phyloP scores from a whole-genome alignment of 345 rosid species.

The Sisymbrium altissimum region DNA sequence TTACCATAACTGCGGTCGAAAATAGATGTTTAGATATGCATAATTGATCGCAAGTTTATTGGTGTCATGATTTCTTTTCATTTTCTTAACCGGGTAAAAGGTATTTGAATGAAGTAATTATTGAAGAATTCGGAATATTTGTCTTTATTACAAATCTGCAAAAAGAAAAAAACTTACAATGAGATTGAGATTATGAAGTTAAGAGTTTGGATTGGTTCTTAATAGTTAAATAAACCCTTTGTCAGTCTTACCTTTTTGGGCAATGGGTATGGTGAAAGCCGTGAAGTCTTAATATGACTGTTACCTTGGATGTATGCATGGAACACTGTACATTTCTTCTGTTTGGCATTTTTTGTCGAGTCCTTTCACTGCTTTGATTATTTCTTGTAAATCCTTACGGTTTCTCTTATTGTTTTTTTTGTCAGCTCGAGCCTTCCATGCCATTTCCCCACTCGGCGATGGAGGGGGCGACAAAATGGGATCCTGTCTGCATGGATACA shows the following conservation, averaged over 20 bases:
- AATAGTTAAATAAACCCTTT: slow-evolving; percentile 5
- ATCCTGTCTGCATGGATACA: slow-evolving; percentile 58
- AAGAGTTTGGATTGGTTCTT: slow-evolving; percentile 21
- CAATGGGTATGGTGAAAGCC: neutral
- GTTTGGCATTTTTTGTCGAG: neutral
- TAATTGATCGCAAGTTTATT: neutral
- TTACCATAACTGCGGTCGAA: neutral
- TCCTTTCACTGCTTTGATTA: neutral
- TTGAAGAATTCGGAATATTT: neutral
- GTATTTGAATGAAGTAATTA: neutral
- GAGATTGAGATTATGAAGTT: slow-evolving; percentile 1
- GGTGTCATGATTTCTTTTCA: neutral
- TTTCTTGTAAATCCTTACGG: neutral
- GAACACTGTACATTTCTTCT: neutral
- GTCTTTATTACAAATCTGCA: slow-evolving; percentile 14
- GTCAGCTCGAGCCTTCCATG: slow-evolving; percentile 64
- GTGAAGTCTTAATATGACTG: neutral
- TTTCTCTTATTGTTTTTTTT: slow-evolving; percentile 13
- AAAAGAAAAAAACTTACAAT: slow-evolving; percentile 55
- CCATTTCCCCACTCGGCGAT: slow-evolving; percentile 69
- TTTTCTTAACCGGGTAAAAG: neutral
- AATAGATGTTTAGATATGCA: neutral
- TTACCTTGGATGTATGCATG: neutral
- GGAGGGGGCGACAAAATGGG: slow-evolving; percentile 97
- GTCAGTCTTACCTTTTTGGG: slow-evolving; percentile 15